Conservation (phyloP, 2,329 filamentous ascomycete genomes). For the Phialophora macrospora region DNA sequence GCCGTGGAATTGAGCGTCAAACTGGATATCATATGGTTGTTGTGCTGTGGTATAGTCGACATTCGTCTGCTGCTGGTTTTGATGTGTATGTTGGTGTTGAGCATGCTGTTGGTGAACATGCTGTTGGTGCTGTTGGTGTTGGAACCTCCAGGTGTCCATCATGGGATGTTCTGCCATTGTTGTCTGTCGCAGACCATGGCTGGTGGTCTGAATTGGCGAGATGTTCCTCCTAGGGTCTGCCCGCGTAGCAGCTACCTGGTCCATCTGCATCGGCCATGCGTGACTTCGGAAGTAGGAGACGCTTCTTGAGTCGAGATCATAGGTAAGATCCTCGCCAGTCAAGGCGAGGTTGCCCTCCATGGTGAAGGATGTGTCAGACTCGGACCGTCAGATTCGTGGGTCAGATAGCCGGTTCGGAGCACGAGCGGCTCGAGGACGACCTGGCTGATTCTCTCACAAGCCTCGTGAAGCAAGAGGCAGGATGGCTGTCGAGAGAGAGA, state of each 20-base stretch:
- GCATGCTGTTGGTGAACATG: slow-evolving; percentile 40
- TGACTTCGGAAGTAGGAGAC: slow-evolving; percentile 49
- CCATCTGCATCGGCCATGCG: slow-evolving; percentile 51
- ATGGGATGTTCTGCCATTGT: slow-evolving; percentile 50
- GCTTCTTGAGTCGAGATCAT: slow-evolving; percentile 54
- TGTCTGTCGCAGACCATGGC: slow-evolving; percentile 51
- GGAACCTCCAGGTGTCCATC: slow-evolving; percentile 55
- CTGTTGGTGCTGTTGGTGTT: slow-evolving; percentile 41
- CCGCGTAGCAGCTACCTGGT: slow-evolving; percentile 45
- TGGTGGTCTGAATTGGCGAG: slow-evolving; percentile 50
- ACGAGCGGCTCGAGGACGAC: slow-evolving; percentile 30
- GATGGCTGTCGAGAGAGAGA: slow-evolving; percentile 29
- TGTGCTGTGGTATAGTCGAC: slow-evolving; percentile 40
- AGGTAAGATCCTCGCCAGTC: slow-evolving; percentile 52
- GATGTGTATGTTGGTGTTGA: slow-evolving; percentile 40
- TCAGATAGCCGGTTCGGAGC: slow-evolving; percentile 27
- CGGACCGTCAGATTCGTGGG: slow-evolving; percentile 34
- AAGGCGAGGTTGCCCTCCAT: slow-evolving; percentile 54
- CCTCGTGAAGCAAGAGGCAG: slow-evolving; percentile 36
- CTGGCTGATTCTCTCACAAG: slow-evolving; percentile 25
- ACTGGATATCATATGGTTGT: slow-evolving; percentile 58
- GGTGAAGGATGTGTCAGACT: slow-evolving; percentile 36
- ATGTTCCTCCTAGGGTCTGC: slow-evolving; percentile 48
- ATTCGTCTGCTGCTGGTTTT: slow-evolving; percentile 30
- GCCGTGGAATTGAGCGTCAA: slow-evolving; percentile 63